A percentile compares a stretch with the other conserved stretches of the same genome.
These are phyloP conservation scores for Drechslera avenae DNA, from an alignment of 2,329 filamentous ascomycete species.

Conservation along the genomic window DNA sequence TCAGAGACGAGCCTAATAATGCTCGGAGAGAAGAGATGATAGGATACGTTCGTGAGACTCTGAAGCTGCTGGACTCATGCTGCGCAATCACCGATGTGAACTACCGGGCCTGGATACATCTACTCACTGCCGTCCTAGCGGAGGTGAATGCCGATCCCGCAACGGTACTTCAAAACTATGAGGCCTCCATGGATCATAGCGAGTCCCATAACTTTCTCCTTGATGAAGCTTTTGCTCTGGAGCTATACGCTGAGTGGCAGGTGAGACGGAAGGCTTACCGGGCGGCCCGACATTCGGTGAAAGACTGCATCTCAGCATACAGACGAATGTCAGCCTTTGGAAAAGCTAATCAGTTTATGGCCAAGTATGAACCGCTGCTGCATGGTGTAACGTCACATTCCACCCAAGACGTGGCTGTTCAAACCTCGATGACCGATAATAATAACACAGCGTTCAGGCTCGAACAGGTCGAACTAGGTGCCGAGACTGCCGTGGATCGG, in stretches of 20 bases:
- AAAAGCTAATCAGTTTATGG: constrained; percentile 69
- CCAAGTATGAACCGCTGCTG: constrained; percentile 70
- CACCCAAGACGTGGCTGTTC: constrained; percentile 67
- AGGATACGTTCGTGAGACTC: constrained; percentile 59
- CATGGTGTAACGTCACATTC: constrained; percentile 66
- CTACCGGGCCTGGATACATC: constrained; percentile 70
- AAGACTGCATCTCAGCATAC: constrained; percentile 71
- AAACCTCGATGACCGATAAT: constrained; percentile 67
- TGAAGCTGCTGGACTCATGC: constrained; percentile 68
- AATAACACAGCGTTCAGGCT: constrained; percentile 50
- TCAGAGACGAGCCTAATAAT: constrained; percentile 47
- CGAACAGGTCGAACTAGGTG: constrained; percentile 50
- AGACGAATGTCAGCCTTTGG: constrained; percentile 71
- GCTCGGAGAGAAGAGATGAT: constrained; percentile 56
- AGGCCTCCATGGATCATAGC: constrained; percentile 73
- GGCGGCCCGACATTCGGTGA: constrained; percentile 70
- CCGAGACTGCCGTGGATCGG: constrained; percentile 51
- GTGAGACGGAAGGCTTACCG: constrained; percentile 68
- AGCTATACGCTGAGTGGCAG: constrained; percentile 74
- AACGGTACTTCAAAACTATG: constrained; percentile 66
- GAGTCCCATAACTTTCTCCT: constrained; percentile 69
- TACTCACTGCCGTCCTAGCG: constrained; percentile 70
- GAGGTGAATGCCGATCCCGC: constrained; percentile 64
- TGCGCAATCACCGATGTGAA: constrained; percentile 70
- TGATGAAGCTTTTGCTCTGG: constrained; percentile 75